Conservation (phyloP, 768 basidiomycete genomes). For the Roridomyces roridus region DNA sequence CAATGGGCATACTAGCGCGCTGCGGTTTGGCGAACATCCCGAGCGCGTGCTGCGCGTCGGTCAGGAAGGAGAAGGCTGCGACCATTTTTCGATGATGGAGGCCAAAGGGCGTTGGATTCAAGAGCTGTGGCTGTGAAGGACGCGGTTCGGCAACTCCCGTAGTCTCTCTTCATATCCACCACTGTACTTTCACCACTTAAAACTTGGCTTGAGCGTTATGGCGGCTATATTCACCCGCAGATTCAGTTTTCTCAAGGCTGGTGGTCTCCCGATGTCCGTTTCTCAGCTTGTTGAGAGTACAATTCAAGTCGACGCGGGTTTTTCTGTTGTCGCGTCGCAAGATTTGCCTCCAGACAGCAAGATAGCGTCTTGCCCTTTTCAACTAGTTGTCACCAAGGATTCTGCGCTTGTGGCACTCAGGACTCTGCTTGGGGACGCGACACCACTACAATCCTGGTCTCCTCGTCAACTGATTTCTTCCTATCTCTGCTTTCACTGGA, state of each 20-base stretch:
- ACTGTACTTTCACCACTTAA: slow-evolving; percentile 26
- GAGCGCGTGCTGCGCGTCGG: slow-evolving; percentile 8
- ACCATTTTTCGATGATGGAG: slow-evolving; percentile 20
- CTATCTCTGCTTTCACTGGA: slow-evolving; percentile 72
- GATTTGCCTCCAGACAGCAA: slow-evolving; percentile 55
- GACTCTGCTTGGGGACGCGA: slow-evolving; percentile 40
- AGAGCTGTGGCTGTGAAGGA: background rate
- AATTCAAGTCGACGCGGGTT: slow-evolving; percentile 50
- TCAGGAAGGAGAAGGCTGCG: background rate
- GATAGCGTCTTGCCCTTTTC: slow-evolving; percentile 73
- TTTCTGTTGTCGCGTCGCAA: slow-evolving; percentile 54
- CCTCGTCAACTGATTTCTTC: slow-evolving; percentile 72
- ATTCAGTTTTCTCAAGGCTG: slow-evolving; percentile 56
- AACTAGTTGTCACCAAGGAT: slow-evolving; percentile 65
- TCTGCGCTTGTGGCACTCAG: slow-evolving; percentile 50
- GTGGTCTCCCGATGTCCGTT: slow-evolving; percentile 19
- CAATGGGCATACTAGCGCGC: background rate
- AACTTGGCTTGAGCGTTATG: slow-evolving; percentile 55
- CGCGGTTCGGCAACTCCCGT: background rate
- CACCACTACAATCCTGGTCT: slow-evolving; percentile 47
- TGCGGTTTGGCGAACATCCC: background rate
- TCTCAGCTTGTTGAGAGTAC: background rate
- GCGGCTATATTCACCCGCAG: slow-evolving; percentile 57
- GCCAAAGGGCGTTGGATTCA: background rate
- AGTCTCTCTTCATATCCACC: too few relatives aligned